A percentile compares a stretch with the other conserved stretches of the same genome.
These are phyloP conservation scores for Lentinula edodes DNA, from an alignment of 768 basidiomycete genomes.

Conservation along the genomic window DNA sequence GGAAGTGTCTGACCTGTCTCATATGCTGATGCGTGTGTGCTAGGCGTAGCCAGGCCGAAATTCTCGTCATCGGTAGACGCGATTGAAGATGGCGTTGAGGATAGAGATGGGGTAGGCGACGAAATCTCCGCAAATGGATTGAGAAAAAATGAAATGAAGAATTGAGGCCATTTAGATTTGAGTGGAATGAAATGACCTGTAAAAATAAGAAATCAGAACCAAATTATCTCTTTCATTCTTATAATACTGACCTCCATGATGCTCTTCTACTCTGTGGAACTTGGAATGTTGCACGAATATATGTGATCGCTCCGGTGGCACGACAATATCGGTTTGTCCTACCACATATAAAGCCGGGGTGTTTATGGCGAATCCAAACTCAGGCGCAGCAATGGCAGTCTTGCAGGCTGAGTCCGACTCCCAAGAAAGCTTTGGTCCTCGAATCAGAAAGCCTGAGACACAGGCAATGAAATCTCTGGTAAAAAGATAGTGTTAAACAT, in stretches of 20 bases:
- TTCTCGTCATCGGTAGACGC: neutral
- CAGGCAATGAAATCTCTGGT: neutral
- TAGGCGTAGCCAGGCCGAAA: neutral
- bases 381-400: neutral
- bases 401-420: neutral
- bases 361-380: neutral
- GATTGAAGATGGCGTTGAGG: neutral
- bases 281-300: neutral
- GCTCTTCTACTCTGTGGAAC: neutral
- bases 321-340: conserved; percentile 1
- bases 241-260: neutral
- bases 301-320: neutral
- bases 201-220: neutral
- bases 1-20: neutral
- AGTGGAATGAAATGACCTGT: conserved; percentile 3
- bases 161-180: conserved; percentile 1
- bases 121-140: neutral
- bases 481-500: neutral
- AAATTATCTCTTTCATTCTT: too few relatives aligned
- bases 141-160: neutral
- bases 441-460: conserved; percentile 5
- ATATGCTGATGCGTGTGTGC: neutral
- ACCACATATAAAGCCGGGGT: conserved; percentile 1
- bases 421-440: conserved; percentile 4
- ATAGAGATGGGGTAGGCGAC: neutral